Base-by-base conservation (phyloP, 192 early-diverging fungal species). In the Thamnidium elegans region DNA sequence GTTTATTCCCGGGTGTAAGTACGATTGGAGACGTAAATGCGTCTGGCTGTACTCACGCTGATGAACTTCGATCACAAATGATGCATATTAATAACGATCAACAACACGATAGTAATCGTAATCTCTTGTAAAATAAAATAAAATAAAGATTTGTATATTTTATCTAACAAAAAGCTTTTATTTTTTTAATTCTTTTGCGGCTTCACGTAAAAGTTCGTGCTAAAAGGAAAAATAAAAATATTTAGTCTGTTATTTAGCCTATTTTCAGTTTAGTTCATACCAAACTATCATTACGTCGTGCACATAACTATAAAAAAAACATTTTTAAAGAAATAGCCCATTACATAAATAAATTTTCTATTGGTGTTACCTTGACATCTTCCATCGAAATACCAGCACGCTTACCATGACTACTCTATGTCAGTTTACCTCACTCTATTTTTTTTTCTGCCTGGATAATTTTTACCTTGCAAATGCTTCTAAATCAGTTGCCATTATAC, bases 1-100 rank as follows among this genome's bases (percentile, higher is more conserved):
- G 66, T 19, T 45, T 73, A 34, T 73, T 73, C 48, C 71, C 71
- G 7, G 66, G 66, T 32, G 48, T 71, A 4, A 32, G 17, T 43
- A n/a, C 13, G n/a, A 45, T 58, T 4, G 30, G 21, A 5, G 19
- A 50, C 3, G 39, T 34, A 8, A 45, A 55, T 39, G 43, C 34
- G 3, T 55, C 48, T 19, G 55, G 51, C 0, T 73, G 71, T 53
- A 48, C 61, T 2, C 71, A 73, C 34, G 71, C 71, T 4, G 71
- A 73, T 21, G 61, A 44, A 11, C 56, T 73, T 23, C 32, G 71
- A 46, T 30, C 31, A 6, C 66, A 73, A 30, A 62, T 72, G 65
- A 58, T 55, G 39, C 34, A 56, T 51, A 62, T 50, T 15, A 17
- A 63, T 43, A n/a, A 44, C 14, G 36, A 46, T 3, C 46, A 64